Percentiles rank a stretch among this genome's conserved stretches.
Evolutionary conservation across 495 filamentous ascomycete species (phyloP).

Genomic region (Glonium stellatum): DNA sequence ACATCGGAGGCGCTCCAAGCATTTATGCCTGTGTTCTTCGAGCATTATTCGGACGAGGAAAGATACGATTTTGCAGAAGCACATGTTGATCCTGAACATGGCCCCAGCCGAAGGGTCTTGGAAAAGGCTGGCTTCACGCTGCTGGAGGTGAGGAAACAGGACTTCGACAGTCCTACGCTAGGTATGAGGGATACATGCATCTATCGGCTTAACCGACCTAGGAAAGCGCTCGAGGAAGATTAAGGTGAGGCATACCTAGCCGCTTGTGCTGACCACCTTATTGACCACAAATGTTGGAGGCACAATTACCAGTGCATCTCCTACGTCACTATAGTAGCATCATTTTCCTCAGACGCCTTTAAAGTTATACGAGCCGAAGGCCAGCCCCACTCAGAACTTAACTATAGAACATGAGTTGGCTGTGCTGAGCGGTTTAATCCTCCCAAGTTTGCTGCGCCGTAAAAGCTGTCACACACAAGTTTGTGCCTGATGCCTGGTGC

Average conservation of each 20-base stretch:
- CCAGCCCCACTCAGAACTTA: no score
- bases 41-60: slow-evolving; percentile 18
- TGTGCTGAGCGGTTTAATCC: no score
- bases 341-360: no score
- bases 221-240: not conserved
- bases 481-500: no score
- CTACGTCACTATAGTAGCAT: no score
- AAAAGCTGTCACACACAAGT: no score
- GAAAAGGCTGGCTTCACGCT: slow-evolving; percentile 23
- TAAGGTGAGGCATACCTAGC: not conserved
- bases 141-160: slow-evolving; percentile 14
- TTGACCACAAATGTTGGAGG: no score
- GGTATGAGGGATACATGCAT: slow-evolving; percentile 22
- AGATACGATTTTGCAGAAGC: slow-evolving; percentile 21
- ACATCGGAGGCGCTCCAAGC: slow-evolving; percentile 26
- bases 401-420: no score
- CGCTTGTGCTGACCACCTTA: not conserved
- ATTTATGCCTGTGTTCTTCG: slow-evolving; percentile 28
- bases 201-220: slow-evolving; percentile 11
- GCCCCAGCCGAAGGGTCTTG: slow-evolving; percentile 23
- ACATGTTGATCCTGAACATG: slow-evolving; percentile 16
- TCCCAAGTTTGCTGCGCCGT: no score
- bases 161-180: slow-evolving; percentile 23
- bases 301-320: no score
- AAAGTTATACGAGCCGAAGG: no score